phyloP scores from a whole-genome alignment of 2,329 filamentous ascomycete genomes.

The Colletotrichum cordylinicola region DNA sequence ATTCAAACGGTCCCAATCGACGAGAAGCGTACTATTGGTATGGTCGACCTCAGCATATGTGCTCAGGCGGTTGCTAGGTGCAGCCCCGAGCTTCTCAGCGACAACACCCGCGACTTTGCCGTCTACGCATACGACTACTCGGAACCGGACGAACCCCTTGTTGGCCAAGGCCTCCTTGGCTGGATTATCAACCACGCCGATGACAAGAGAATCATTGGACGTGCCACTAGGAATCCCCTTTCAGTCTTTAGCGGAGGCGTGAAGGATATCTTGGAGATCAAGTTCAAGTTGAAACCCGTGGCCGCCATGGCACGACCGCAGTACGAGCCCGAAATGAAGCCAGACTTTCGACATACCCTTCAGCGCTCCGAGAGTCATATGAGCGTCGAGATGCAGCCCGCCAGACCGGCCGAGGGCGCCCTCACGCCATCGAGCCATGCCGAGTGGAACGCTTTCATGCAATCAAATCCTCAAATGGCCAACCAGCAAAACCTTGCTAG shows the following conservation, averaged over 20 bases:
- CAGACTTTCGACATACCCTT: conserved; percentile 12
- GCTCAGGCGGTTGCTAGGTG: conserved; percentile 78
- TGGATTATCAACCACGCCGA: conserved; percentile 62
- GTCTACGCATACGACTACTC: conserved; percentile 97
- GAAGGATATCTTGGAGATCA: conserved; percentile 92
- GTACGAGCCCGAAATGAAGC: conserved; percentile 17
- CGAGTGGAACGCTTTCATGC: conserved; percentile 81
- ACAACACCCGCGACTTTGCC: conserved; percentile 83
- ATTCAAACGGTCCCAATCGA: conserved; percentile 84
- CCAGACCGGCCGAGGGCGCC: conserved; percentile 35
- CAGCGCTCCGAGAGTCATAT: conserved; percentile 18
- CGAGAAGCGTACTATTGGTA: conserved; percentile 80
- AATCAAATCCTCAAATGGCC: conserved; percentile 67
- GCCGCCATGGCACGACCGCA: conserved; percentile 62
- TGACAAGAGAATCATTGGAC: conserved; percentile 79
- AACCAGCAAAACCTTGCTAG: conserved; percentile 39
- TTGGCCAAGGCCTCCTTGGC: conserved; percentile 95
- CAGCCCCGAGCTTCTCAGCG: conserved; percentile 86
- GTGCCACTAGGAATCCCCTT: conserved; percentile 85
- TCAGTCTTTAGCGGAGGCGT: conserved; percentile 84
- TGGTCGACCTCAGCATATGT: conserved; percentile 87
- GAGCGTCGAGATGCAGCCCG: conserved; percentile 23
- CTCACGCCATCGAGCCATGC: conserved; percentile 66
- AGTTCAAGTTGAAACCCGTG: conserved; percentile 77
- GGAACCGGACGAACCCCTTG: conserved; percentile 89